These are phyloP conservation scores for Komagataella pastoris DNA, from an alignment of 805 yeast species.

Conservation along the genomic window DNA sequence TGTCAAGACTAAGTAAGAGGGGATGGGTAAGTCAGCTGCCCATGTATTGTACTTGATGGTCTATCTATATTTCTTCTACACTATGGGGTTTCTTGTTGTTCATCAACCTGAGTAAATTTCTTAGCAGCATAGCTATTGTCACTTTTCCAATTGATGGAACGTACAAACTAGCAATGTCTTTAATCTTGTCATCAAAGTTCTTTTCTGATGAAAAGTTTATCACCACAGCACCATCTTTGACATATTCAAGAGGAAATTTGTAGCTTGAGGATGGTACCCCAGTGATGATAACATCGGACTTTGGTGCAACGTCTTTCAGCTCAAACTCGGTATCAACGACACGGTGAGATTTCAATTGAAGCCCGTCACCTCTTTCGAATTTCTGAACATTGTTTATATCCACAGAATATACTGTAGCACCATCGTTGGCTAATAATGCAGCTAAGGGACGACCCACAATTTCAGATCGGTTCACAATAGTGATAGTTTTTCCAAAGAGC, in stretches of 20 bases:
- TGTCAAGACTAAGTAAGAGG: background rate
- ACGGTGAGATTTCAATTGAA: conserved; percentile 69
- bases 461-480: conserved; percentile 88
- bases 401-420: conserved; percentile 89
- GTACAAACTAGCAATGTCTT: conserved; percentile 76
- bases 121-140: conserved; percentile 84
- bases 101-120: conserved; percentile 75
- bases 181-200: conserved; percentile 76
- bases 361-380: conserved; percentile 89
- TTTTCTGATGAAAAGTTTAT: conserved; percentile 82
- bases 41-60: background rate
- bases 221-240: conserved; percentile 81
- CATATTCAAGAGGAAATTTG: conserved; percentile 73
- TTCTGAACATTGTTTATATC: conserved; percentile 81
- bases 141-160: conserved; percentile 96
- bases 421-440: conserved; percentile 91
- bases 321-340: conserved; percentile 45
- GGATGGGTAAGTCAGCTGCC: background rate
- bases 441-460: conserved; percentile 97
- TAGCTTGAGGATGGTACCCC: conserved; percentile 84
- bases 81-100: conserved; percentile 33
- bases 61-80: background rate
- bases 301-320: conserved; percentile 51
- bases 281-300: conserved; percentile 86
- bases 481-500: conserved; percentile 82